Evolutionary conservation across 768 basidiomycete species (phyloP).

Genomic region (Leccinum longicurvipes): DNA sequence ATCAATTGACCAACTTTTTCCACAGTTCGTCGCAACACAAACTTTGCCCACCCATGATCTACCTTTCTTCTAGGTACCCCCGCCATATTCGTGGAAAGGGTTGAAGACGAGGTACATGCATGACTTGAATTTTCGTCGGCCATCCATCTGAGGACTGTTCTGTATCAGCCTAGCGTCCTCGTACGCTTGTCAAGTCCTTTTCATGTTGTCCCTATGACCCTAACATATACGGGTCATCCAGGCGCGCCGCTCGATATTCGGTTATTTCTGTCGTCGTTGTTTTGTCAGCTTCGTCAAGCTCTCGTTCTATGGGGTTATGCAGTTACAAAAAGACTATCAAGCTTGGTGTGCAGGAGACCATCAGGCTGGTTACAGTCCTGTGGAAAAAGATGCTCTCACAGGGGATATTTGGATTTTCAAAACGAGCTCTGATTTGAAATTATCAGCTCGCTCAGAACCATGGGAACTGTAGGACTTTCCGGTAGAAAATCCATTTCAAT

Average conservation of each 20-base stretch:
- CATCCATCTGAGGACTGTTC: slow-evolving; percentile 8
- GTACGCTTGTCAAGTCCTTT: slow-evolving; percentile 17
- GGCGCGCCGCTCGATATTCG: slow-evolving; percentile 76
- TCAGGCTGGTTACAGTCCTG: slow-evolving; percentile 45
- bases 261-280: slow-evolving; percentile 77
- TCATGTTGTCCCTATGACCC: slow-evolving; percentile 1
- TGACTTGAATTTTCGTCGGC: slow-evolving; percentile 1
- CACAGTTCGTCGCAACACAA: slow-evolving; percentile 23
- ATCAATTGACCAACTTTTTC: slow-evolving; percentile 65
- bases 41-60: neutral
- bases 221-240: slow-evolving; percentile 25
- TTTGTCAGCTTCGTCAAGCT: slow-evolving; percentile 72
- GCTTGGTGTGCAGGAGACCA: slow-evolving; percentile 55
- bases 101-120: slow-evolving; percentile 47
- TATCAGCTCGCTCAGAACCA: slow-evolving; percentile 59
- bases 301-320: slow-evolving; percentile 67
- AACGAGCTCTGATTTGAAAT: slow-evolving; percentile 60
- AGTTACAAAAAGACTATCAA: slow-evolving; percentile 64
- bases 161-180: slow-evolving; percentile 23
- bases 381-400: slow-evolving; percentile 52
- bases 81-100: slow-evolving; percentile 56
- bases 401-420: slow-evolving; percentile 53
- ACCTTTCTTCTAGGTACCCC: slow-evolving; percentile 43
- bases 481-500: neutral
- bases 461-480: slow-evolving; percentile 52